Evolutionary conservation across 148 eudicot genomes (phyloP), one percentile per base, ranked within the genome.

Genomic region (Spergularia bocconei): DNA sequence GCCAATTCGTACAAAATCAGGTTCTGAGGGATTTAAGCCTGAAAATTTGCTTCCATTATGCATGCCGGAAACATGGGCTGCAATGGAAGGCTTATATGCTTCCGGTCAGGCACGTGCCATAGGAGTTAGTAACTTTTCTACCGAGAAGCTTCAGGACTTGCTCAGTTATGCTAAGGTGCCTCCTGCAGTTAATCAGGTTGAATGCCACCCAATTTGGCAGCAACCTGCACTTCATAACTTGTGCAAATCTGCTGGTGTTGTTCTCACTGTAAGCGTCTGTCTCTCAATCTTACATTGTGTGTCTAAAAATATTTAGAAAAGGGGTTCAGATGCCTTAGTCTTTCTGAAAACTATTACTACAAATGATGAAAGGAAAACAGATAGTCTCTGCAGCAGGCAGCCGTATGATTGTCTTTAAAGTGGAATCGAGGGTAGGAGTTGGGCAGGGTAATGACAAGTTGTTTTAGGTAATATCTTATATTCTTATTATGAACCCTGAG

Each of bases 151-250:
- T 58, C 72, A 83, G 75, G 84, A 88, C 41, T 58, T 88, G 65
- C 81, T 88, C 47, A 20, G 56, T 7, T 73, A 68, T 50, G 88
- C 92, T 3, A 84, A 79, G 70, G 84, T 88, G n/a, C 87, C 87
- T 51, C 92, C 92, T 52, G 92, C 90, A 5, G 92, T 88, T 51
- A 88, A 87, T 72, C 90, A 88, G 79, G 92, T 88, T 39, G 92
- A 88, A 74, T 88, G 90, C 73, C 90, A 88, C 72, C 91, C 88
- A 47, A 77, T 70, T 20, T 88, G 91, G 91, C 91, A 86, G 75
- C 91, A 88, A 64, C 83, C 84, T 9, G 81, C 78, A 20, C 88
- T 88, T 55, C 91, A 84, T 69, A 73, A 81, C 73, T 70, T 88
- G 29, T 88, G 89, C 78, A 83, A 84, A 56, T 82, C 89, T 33